A percentile compares a stretch with the other conserved stretches of the same genome.
These are phyloP conservation scores for Theileria parva DNA, from an alignment of 169 alveolate genomes.

Conservation along the genomic window DNA sequence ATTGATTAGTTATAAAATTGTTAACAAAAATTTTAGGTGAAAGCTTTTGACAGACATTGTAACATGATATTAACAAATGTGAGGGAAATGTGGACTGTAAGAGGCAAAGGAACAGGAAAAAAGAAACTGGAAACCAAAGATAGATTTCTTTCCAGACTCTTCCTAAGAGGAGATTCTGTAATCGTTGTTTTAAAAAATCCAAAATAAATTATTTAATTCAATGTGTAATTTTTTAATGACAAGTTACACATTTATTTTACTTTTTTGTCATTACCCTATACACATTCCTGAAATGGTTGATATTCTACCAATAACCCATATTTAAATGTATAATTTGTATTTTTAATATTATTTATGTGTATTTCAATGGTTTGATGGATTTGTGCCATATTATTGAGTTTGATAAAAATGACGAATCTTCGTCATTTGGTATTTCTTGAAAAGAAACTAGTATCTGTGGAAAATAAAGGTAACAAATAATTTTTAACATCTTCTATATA, in stretches of 20 bases:
- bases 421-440: conserved; percentile 62
- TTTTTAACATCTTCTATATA: background rate
- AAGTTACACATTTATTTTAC: background rate
- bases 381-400: background rate
- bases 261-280: conserved; percentile 4
- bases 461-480: conserved; percentile 24
- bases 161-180: conserved; percentile 97
- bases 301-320: background rate
- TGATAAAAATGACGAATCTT: conserved; percentile 24
- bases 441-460: conserved; percentile 29
- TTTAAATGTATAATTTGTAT: background rate
- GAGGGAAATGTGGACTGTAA: conserved; percentile 94
- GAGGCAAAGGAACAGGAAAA: conserved; percentile 87
- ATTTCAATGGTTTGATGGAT: background rate
- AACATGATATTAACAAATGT: conserved; percentile 96
- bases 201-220: conserved; percentile 70
- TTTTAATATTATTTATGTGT: too few species aligned
- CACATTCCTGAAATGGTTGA: background rate
- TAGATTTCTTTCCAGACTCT: conserved; percentile 92
- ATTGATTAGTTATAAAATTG: background rate
- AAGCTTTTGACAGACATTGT: conserved; percentile 98
- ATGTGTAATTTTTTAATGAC: background rate
- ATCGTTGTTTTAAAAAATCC: conserved; percentile 95
- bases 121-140: conserved; percentile 90
- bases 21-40: conserved; percentile 65